Evolutionary conservation across 345 rosid species (phyloP), one percentile per base, ranked within the genome.

Genomic region (Euclidium syriacum): DNA sequence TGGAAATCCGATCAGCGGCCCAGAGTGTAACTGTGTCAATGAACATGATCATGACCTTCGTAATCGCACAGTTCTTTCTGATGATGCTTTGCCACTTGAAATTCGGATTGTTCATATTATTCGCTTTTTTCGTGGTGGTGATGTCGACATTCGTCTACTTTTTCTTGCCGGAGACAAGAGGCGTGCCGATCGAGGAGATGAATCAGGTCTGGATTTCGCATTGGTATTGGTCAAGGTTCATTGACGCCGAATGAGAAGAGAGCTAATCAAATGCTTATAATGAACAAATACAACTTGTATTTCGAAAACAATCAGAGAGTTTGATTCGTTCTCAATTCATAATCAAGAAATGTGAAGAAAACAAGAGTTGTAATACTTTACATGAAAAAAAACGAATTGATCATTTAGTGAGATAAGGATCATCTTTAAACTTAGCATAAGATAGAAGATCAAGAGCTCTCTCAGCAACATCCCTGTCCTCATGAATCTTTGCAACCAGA

Each of bases 1-100:
- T 86, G 19, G 98, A 91, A 59, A 86, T 91, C 48, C 72, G 96
- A 17, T 91, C 96, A 0, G 96, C 96, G 1, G 96, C 98, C 0
- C 98, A 91, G 67, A 91, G 96, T 63, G 32, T 91, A 57, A 88
- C 80, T 1, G 98, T 91, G 5, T 91, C 92, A 0, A 89, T 91
- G 41, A 91, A 88, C 80, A 91, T 91, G 98, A 15, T 88, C 16
- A 86, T 86, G 85, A 91, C 98, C 5, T 91, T 91, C 20, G 3
- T 64, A 0, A 74, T 91, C 2, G 96, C 98, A 0, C 98, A 91
- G 10, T 61, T 88, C 11, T 91, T 91, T 77, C 62, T 88, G 17
- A 63, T 46, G 25, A 88, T 88, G 96, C 80, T 88, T 3, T 91
- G 98, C 57, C 95, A 85, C 73, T 16, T 91, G 66, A 91, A 88